Evolutionary conservation across 2,329 filamentous ascomycete genomes (phyloP).

Genomic region (Oidium heveae): DNA sequence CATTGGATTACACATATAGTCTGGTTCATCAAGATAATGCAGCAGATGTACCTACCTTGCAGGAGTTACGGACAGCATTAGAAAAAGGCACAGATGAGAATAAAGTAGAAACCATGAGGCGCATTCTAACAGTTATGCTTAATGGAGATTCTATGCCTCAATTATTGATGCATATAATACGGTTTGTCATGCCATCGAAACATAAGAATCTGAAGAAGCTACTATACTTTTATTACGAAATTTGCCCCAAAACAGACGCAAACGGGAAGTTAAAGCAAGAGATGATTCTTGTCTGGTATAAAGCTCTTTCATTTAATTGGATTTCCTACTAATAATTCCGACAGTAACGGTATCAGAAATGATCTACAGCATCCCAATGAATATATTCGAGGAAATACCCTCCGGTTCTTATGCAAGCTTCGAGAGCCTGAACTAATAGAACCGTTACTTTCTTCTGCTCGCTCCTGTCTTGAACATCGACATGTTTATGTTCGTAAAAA

Average conservation of each 20-base stretch:
- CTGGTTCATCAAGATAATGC: conserved; percentile 95
- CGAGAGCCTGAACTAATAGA: conserved; percentile 90
- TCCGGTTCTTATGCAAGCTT: conserved; percentile 91
- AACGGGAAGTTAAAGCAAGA: conserved; percentile 94
- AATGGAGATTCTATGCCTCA: conserved; percentile 92
- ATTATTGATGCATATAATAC: conserved; percentile 97
- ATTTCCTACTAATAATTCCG: conserved; percentile 2
- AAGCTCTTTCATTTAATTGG: background rate
- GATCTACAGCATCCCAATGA: conserved; percentile 95
- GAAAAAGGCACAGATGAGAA: conserved; percentile 85
- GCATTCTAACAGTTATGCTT: conserved; percentile 87
- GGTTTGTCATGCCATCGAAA: conserved; percentile 98
- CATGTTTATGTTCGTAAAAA: conserved; percentile 98
- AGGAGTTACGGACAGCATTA: conserved; percentile 76
- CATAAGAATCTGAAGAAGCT: conserved; percentile 93
- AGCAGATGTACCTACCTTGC: conserved; percentile 69
- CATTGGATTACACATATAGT: conserved; percentile 86
- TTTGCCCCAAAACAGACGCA: conserved; percentile 84
- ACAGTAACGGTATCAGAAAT: conserved; percentile 88
- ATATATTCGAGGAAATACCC: conserved; percentile 93
- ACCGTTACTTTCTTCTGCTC: conserved; percentile 74
- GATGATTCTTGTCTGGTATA: conserved; percentile 94
- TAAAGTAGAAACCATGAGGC: conserved; percentile 91
- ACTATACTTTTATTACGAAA: conserved; percentile 97
- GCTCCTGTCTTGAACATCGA: conserved; percentile 79